phyloP scores from a whole-genome alignment of 2,329 filamentous ascomycete species.

The Scorias spongiosa region DNA sequence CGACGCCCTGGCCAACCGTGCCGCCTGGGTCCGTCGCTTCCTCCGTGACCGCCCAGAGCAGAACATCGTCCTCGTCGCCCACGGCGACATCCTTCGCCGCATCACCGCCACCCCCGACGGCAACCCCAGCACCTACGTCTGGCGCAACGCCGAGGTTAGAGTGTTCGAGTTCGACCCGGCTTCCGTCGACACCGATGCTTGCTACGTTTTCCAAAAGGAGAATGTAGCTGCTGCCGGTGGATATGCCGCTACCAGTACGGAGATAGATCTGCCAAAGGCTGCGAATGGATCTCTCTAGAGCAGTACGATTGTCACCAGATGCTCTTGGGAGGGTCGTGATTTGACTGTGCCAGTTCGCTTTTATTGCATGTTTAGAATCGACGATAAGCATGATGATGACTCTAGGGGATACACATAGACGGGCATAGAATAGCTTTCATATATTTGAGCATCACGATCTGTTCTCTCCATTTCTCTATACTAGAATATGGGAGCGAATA shows the following conservation, averaged over 20 bases:
- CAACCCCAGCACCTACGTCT: conserved; percentile 12
- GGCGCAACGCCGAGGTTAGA: conserved; percentile 18
- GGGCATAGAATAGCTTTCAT: too few species aligned
- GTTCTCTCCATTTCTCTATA: too few species aligned
- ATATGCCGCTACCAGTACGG: conserved; percentile 15
- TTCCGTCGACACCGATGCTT: conserved; percentile 13
- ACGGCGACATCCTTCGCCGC: conserved; percentile 18
- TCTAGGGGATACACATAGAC: too few species aligned
- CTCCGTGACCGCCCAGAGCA: conserved; percentile 17
- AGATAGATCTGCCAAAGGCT: conserved; percentile 10
- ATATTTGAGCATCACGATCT: too few species aligned
- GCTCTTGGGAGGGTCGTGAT: too few species aligned
- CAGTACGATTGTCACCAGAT: too few species aligned
- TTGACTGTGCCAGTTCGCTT: too few species aligned
- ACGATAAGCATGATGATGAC: too few species aligned
- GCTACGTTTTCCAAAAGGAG: conserved; percentile 13
- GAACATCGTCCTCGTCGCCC: conserved; percentile 19
- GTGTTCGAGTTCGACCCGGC: conserved; percentile 14
- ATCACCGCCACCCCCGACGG: conserved; percentile 12
- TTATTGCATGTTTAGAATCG: too few species aligned
- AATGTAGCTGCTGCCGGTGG: conserved; percentile 18
- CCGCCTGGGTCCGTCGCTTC: conserved; percentile 16
- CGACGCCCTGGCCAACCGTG: conserved; percentile 9
- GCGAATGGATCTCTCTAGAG: not conserved
- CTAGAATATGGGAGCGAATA: too few species aligned